Conservation (phyloP, 768 basidiomycete genomes). For the Kwoniella sp. region DNA sequence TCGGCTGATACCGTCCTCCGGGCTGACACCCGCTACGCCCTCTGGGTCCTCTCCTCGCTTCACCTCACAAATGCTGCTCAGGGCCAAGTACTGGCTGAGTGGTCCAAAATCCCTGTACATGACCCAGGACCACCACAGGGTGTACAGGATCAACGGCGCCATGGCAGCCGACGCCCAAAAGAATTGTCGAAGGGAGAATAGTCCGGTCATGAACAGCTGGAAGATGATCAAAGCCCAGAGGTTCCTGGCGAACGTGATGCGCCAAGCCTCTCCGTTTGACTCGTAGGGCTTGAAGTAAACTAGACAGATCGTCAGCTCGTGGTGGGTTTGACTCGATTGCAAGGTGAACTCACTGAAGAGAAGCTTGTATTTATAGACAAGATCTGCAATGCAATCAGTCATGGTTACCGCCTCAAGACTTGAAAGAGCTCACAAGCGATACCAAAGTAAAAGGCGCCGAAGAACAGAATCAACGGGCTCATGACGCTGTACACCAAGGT, state of each 20-base stretch:
- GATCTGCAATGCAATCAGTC: constrained; percentile 51
- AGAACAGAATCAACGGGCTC: constrained; percentile 88
- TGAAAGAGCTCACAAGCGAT: constrained; percentile 58
- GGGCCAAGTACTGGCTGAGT: constrained; percentile 73
- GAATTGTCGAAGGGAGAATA: constrained; percentile 70
- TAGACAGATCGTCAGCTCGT: constrained; percentile 46
- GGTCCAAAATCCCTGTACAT: constrained; percentile 65
- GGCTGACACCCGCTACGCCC: constrained; percentile 67
- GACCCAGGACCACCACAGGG: constrained; percentile 75
- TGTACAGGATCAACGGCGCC: constrained; percentile 69
- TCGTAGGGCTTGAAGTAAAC: constrained; percentile 99
- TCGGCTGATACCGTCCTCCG: constrained; percentile 81
- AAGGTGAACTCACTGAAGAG: constrained; percentile 67
- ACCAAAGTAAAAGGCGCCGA: constrained; percentile 96
- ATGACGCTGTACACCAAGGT: constrained; percentile 92
- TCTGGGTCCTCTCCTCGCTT: constrained; percentile 81
- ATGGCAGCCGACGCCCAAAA: constrained; percentile 63
- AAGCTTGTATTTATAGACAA: constrained; percentile 97
- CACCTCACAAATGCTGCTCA: constrained; percentile 72
- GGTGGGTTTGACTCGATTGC: neutral
- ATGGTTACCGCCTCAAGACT: neutral
- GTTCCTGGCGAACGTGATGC: constrained; percentile 84
- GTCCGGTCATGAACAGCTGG: constrained; percentile 93
- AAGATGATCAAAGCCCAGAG: constrained; percentile 91
- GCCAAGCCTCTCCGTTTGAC: constrained; percentile 96